phyloP scores from a whole-genome alignment of 2,329 filamentous ascomycete genomes.

The Lasiodiplodia gonubiensis region DNA sequence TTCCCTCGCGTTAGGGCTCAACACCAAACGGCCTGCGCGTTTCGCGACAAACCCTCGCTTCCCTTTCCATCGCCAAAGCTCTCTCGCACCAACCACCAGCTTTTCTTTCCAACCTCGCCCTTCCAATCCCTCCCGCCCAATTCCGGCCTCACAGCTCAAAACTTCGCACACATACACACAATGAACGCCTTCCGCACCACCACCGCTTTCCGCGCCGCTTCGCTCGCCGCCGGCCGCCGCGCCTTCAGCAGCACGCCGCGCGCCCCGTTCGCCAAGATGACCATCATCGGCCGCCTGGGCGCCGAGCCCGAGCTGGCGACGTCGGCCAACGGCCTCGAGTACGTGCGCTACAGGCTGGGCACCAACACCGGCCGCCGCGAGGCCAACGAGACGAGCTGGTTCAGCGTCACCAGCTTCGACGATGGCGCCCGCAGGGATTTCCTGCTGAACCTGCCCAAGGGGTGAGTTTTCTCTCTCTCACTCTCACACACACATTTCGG shows the following conservation, averaged over 20 bases:
- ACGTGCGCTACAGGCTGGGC: conserved; percentile 79
- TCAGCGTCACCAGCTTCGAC: conserved; percentile 75
- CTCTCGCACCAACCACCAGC: neutral
- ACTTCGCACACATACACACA: neutral
- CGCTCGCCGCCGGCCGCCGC: conserved; percentile 54
- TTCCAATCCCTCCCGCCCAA: neutral
- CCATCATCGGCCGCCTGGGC: conserved; percentile 83
- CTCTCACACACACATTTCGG: too few species aligned
- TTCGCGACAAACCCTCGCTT: neutral
- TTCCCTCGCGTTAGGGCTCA: conserved; percentile 8
- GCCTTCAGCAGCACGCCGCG: conserved; percentile 74
- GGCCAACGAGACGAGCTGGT: conserved; percentile 83
- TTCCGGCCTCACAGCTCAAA: neutral
- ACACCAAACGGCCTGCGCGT: conserved; percentile 21
- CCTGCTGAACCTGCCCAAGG: conserved; percentile 77
- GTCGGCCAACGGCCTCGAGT: conserved; percentile 72
- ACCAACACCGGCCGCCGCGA: conserved; percentile 70
- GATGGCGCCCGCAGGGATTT: conserved; percentile 74
- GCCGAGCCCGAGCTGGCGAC: conserved; percentile 75
- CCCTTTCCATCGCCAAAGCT: neutral
- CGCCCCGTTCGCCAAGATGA: conserved; percentile 76
- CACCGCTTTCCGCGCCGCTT: conserved; percentile 49
- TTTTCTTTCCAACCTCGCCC: neutral
- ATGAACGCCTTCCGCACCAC: conserved; percentile 21
- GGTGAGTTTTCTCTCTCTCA: conserved; percentile 62